phyloP scores from a whole-genome alignment of 345 rosid species.

The Ailanthus altissimus region DNA sequence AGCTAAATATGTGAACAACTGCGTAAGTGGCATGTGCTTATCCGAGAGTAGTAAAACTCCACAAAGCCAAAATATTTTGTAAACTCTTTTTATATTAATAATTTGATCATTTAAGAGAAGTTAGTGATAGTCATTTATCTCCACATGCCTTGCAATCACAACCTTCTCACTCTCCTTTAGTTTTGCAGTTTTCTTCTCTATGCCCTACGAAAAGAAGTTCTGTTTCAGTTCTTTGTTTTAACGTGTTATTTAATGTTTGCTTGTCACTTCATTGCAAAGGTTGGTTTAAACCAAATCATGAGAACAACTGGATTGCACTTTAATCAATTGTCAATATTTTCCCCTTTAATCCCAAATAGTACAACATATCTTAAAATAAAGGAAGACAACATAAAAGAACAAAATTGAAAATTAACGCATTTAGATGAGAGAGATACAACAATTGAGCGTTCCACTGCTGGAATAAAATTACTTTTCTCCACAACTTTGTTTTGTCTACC shows the following conservation, averaged over 20 bases:
- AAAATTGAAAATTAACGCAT: background rate
- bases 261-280: background rate
- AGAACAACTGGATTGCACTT: background rate
- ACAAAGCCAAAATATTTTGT: background rate
- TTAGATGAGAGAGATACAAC: slow-evolving; percentile 54
- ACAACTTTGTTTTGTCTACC: slow-evolving; percentile 76
- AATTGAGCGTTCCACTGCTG: slow-evolving; percentile 92
- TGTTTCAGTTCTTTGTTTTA: slow-evolving; percentile 17
- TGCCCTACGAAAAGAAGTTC: slow-evolving; percentile 50
- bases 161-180: slow-evolving; percentile 84
- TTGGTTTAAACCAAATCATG: background rate
- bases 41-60: background rate
- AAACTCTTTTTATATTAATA: background rate
- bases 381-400: background rate
- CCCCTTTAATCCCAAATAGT: background rate
- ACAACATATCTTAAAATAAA: background rate
- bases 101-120: background rate
- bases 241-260: background rate
- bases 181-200: slow-evolving; percentile 94
- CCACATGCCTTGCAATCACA: slow-evolving; percentile 94
- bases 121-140: slow-evolving; percentile 46
- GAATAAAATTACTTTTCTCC: slow-evolving; percentile 80
- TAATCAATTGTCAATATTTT: too few relatives aligned
- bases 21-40: background rate
- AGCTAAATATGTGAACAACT: too few relatives aligned